Base-by-base conservation (phyloP, 345 rosid genomes). In the Populus euphratica region DNA sequence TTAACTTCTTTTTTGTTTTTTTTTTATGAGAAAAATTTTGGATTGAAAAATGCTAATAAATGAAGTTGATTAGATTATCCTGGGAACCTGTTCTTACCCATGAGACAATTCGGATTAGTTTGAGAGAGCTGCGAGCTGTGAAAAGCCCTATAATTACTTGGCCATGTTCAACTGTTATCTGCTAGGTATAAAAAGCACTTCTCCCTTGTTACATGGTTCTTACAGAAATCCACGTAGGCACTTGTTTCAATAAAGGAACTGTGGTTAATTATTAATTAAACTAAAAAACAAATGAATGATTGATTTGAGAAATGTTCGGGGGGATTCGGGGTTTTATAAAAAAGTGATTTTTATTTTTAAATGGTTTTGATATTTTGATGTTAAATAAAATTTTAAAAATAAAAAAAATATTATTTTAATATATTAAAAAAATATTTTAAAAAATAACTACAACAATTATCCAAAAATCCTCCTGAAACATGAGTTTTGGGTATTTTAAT, bases 211-310 rank as follows among this genome's bases (percentile, higher is more conserved):
- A 14, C 65, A 50, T 39, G 68, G 29, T 3, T 38, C 27, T 36
- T 21, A 2, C n/a, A 7, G 8, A 36, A 67, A 73, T 80, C 79
- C 72, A 69, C 59, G 47, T 36, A 8, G 23, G 38, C 72, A 13
- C 47, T 59, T 29, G 47, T 50, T 79, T 79, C 72, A 66, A 70
- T 79, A 76, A 73, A 9, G 8, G 43, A 69, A 18, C 8, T 73
- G 56, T 20, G 50, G 14, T 47, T 68, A 23, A 41, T 41, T 10
- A 41, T 41, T 67, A 4, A 68, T 9, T 3, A 56, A 72, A 35
- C 59, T 43, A 54, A 39, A 78, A 44, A 8, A 33, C 29, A 14
- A 62, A 59, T n/a, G 54, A 65, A 33, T 8, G 52, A 21, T 39
- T 63, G 17, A 25, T 43, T 3, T 27, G 11, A 25, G 25, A 36